A percentile compares a stretch with the other conserved stretches of the same genome.
phyloP scores from a whole-genome alignment of 768 basidiomycete species.

The Xerocomus brunneocitrinus region DNA sequence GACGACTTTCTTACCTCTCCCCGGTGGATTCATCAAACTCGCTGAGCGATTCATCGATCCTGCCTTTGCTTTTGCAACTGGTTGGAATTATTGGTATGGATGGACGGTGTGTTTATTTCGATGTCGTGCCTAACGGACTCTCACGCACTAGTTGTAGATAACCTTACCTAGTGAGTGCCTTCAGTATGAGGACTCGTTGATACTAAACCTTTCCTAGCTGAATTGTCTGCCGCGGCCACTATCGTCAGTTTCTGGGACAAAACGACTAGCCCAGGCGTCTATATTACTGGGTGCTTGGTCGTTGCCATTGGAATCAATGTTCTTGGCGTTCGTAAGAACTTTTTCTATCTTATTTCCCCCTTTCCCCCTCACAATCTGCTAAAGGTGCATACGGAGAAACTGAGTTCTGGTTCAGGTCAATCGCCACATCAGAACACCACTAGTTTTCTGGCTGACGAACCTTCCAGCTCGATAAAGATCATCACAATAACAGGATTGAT shows the following conservation, averaged over 20 bases:
- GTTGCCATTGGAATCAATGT: conserved; percentile 46
- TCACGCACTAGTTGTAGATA: conserved; percentile 7
- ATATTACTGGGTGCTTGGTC: conserved; percentile 49
- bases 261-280: conserved; percentile 40
- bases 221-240: conserved; percentile 47
- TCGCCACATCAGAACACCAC: not conserved
- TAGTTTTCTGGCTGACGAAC: not conserved
- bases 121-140: not conserved
- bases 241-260: conserved; percentile 46
- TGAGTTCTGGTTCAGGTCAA: conserved; percentile 46
- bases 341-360: no score
- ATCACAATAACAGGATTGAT: conserved; percentile 42
- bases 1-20: conserved; percentile 41
- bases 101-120: conserved; percentile 24
- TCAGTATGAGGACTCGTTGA: not conserved
- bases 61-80: conserved; percentile 41
- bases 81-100: conserved; percentile 41
- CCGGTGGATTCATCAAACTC: conserved; percentile 45
- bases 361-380: not conserved
- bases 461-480: conserved; percentile 46
- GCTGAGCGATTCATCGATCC: conserved; percentile 47
- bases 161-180: conserved; percentile 23
- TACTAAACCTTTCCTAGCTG: conserved; percentile 30
- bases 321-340: conserved; percentile 35
- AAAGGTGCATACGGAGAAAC: conserved; percentile 41